phyloP scores from a whole-genome alignment of 2,329 filamentous ascomycete species.

The Colletotrichum navitas region DNA sequence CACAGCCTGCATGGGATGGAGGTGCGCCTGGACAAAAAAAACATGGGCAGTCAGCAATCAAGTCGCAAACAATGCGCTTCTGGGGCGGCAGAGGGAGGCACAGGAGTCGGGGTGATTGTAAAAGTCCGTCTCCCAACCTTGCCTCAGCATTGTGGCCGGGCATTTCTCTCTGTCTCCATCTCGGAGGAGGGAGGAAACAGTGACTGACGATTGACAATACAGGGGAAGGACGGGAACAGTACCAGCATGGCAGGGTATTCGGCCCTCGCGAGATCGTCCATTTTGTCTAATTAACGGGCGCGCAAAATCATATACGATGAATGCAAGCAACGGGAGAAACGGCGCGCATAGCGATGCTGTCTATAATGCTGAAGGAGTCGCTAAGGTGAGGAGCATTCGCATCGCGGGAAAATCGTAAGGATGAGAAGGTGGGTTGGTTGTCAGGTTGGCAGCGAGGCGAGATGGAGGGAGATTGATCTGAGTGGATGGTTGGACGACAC shows the following conservation, averaged over 20 bases:
- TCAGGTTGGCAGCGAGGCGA: constrained; percentile 21
- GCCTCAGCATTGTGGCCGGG: background rate
- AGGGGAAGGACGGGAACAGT: constrained; percentile 48
- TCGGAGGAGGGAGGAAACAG: background rate
- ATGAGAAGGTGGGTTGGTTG: constrained; percentile 28
- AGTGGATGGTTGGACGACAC: constrained; percentile 32
- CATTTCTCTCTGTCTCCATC: background rate
- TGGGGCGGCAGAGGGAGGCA: background rate
- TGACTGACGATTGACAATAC: constrained; percentile 19
- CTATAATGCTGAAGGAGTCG: constrained; percentile 39
- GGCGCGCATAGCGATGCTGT: constrained; percentile 44
- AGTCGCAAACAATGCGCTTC: constrained; percentile 39
- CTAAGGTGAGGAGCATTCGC: constrained; percentile 42
- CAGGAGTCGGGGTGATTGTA: background rate
- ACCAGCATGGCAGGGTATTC: constrained; percentile 98
- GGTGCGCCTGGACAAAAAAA: constrained; percentile 71
- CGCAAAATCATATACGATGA: constrained; percentile 40
- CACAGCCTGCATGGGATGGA: constrained; percentile 87
- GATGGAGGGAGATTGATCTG: constrained; percentile 22
- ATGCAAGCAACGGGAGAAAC: constrained; percentile 39
- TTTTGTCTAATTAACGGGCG: constrained; percentile 53
- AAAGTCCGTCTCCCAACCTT: background rate
- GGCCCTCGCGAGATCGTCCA: constrained; percentile 84
- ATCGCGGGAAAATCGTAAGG: constrained; percentile 35
- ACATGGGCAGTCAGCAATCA: constrained; percentile 38